Conservation (phyloP, 192 early-diverging fungal species). For the Geosiphon pyriformis region DNA sequence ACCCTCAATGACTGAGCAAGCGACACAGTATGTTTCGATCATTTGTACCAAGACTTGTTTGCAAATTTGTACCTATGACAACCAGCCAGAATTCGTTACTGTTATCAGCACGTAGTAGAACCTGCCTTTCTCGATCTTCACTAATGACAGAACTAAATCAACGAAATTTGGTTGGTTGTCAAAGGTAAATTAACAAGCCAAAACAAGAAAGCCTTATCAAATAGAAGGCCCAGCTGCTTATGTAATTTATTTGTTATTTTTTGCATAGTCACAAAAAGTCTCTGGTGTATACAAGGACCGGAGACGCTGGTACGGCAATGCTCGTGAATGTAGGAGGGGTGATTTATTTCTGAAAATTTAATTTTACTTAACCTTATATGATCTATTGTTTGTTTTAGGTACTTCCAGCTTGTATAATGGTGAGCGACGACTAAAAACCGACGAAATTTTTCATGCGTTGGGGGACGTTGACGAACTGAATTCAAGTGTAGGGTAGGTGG, state of each 20-base stretch:
- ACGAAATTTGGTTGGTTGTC: slow-evolving; percentile 21
- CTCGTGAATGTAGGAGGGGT: not conserved
- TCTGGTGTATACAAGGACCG: slow-evolving; percentile 89
- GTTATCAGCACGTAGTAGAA: not conserved
- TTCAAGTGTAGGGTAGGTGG: slow-evolving; percentile 37
- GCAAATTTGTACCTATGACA: slow-evolving; percentile 1
- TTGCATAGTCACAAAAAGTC: slow-evolving; percentile 34
- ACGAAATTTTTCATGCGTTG: slow-evolving; percentile 86
- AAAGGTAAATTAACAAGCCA: not conserved
- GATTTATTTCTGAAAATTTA: not conserved
- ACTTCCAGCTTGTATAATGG: slow-evolving; percentile 87
- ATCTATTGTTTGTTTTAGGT: slow-evolving; percentile 43
- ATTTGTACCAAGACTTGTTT: not conserved
- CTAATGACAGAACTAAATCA: not conserved
- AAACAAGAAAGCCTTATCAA: not conserved
- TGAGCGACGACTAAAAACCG: slow-evolving; percentile 82
- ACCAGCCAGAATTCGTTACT: slow-evolving; percentile 7
- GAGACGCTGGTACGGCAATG: slow-evolving; percentile 61
- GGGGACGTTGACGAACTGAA: slow-evolving; percentile 48
- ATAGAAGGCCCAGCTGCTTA: not conserved
- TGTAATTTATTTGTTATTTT: not conserved
- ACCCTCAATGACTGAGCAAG: not conserved
- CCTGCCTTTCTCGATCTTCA: not conserved
- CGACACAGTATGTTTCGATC: not conserved
- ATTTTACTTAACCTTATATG: not conserved